phyloP scores from a whole-genome alignment of 257 asterid genomes.

The Solanum chiquidenum region DNA sequence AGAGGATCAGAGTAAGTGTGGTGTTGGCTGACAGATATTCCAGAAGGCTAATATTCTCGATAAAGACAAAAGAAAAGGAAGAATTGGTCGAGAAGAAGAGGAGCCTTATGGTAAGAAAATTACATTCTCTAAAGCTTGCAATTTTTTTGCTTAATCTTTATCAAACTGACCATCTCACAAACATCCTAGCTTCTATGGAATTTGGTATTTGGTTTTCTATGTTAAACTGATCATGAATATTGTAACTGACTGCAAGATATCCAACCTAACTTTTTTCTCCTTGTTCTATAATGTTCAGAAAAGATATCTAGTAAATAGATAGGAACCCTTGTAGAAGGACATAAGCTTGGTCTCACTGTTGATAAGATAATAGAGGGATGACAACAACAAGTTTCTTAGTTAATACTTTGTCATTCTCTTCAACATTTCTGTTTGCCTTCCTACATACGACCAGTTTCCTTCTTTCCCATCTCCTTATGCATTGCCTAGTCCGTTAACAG shows the following conservation, averaged over 20 bases:
- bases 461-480: not conserved
- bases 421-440: not conserved
- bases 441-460: not conserved
- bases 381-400: not conserved
- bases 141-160: not conserved
- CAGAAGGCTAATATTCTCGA: constrained; percentile 65
- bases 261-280: not conserved
- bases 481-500: not conserved
- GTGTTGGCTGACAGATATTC: constrained; percentile 67
- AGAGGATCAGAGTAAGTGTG: constrained; percentile 61
- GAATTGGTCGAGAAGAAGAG: constrained; percentile 66
- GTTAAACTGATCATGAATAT: not conserved
- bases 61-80: constrained; percentile 68
- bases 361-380: not conserved
- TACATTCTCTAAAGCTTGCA: not conserved
- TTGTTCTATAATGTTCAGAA: not conserved
- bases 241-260: not conserved
- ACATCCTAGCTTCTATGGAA: not conserved
- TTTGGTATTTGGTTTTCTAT: not conserved
- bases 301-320: not conserved
- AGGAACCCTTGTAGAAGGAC: not conserved
- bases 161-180: not conserved
- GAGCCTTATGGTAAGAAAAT: constrained; percentile 59
- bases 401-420: not conserved
- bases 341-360: not conserved